These are phyloP conservation scores for Alisma plantagoaquatica DNA, from an alignment of 106 monocot species.

Conservation along the genomic window DNA sequence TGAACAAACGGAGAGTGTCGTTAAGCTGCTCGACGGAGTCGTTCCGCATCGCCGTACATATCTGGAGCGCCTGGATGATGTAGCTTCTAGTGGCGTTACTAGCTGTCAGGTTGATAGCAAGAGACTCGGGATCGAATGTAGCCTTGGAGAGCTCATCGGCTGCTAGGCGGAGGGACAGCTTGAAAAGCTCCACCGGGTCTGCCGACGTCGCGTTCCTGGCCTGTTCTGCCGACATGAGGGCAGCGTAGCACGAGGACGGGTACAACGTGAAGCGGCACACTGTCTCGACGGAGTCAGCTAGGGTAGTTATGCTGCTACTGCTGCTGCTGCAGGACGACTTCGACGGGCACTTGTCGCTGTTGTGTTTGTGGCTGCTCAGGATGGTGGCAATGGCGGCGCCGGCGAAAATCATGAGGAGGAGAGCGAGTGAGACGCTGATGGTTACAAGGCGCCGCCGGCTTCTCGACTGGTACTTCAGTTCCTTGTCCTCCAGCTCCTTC, in stretches of 20 bases:
- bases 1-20: too few species aligned
- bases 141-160: constrained; percentile 10
- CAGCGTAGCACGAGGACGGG: constrained; percentile 41
- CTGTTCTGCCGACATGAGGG: constrained; percentile 26
- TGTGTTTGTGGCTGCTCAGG: background rate
- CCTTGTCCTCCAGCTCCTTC: background rate
- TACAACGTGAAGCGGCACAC: constrained; percentile 43
- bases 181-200: constrained; percentile 47
- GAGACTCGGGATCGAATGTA: background rate
- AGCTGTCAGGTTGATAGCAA: background rate
- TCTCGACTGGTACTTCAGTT: constrained; percentile 20
- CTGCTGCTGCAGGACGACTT: too few species aligned
- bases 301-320: too few species aligned
- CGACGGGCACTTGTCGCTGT: background rate
- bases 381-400: constrained; percentile 10
- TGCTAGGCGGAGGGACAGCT: constrained; percentile 35
- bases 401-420: constrained; percentile 29
- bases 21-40: too few species aligned
- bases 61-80: too few species aligned
- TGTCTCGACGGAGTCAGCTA: constrained; percentile 32
- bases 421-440: constrained; percentile 12
- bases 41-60: background rate
- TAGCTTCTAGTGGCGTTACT: too few species aligned
- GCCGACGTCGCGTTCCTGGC: constrained; percentile 17
- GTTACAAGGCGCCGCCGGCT: constrained; percentile 20